Conservation (phyloP, 345 rosid genomes). For the Heritiera littoralis region DNA sequence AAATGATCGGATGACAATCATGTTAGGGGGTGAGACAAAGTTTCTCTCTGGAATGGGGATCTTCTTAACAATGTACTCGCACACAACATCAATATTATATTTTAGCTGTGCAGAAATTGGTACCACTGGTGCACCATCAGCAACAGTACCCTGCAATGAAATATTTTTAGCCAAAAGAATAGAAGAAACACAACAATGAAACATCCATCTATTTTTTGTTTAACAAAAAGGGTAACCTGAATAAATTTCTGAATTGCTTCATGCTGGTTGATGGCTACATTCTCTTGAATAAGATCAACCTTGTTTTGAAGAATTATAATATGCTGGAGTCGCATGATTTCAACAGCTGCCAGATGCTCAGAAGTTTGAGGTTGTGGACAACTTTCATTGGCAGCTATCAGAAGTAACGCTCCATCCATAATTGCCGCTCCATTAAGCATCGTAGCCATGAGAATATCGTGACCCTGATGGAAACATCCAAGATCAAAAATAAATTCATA, state of each 20-base stretch:
- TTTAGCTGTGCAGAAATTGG: conserved; percentile 96
- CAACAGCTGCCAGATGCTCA: conserved; percentile 97
- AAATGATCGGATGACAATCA: conserved; percentile 95
- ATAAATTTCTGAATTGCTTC: conserved; percentile 86
- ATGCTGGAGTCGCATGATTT: conserved; percentile 92
- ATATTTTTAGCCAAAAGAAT: conserved; percentile 1
- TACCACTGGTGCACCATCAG: conserved; percentile 88
- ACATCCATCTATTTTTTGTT: background rate
- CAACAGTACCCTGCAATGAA: conserved; percentile 77
- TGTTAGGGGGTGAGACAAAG: conserved; percentile 82
- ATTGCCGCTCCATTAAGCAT: conserved; percentile 99
- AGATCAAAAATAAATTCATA: background rate
- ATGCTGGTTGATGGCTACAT: conserved; percentile 86
- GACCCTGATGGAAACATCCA: conserved; percentile 57
- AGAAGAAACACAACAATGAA: background rate
- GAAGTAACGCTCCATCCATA: conserved; percentile 97
- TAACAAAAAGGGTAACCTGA: conserved; percentile 43
- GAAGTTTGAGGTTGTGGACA: conserved; percentile 99
- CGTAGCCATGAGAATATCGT: conserved; percentile 99
- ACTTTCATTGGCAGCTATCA: conserved; percentile 95
- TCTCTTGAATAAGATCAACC: conserved; percentile 96
- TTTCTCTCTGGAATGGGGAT: conserved; percentile 96
- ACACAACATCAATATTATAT: conserved; percentile 91
- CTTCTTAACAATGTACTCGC: conserved; percentile 89
- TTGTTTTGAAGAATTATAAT: conserved; percentile 94